These are phyloP conservation scores for Cladosporium austrohemisphaericum DNA, from an alignment of 2,329 filamentous ascomycete genomes.

Conservation along the genomic window DNA sequence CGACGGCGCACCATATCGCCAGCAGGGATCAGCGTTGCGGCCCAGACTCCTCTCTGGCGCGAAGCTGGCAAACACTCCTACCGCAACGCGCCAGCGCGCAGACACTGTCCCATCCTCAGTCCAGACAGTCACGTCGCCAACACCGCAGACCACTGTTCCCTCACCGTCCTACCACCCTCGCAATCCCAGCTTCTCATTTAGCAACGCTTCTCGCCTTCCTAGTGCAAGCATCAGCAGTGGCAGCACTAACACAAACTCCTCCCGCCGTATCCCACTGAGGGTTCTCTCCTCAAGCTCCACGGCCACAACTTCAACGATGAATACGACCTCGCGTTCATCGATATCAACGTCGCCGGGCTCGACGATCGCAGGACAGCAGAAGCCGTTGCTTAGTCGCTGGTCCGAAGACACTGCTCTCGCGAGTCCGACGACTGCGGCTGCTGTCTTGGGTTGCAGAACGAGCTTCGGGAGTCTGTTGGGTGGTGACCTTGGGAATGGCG, in stretches of 20 bases:
- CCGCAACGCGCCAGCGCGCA: background rate
- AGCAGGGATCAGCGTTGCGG: background rate
- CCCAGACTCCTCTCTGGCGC: background rate
- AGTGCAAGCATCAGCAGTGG: conserved; percentile 27
- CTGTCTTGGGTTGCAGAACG: conserved; percentile 21
- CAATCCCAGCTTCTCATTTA: conserved; percentile 25
- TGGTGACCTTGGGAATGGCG: conserved; percentile 16
- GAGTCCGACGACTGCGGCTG: conserved; percentile 23
- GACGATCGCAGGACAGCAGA: background rate
- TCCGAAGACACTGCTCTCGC: conserved; percentile 25
- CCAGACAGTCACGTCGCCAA: background rate
- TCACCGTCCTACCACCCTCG: conserved; percentile 24
- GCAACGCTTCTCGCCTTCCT: background rate
- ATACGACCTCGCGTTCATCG: conserved; percentile 1
- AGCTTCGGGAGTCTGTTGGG: conserved; percentile 26
- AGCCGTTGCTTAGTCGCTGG: conserved; percentile 21
- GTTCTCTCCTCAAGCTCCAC: conserved; percentile 24
- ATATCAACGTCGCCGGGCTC: conserved; percentile 4
- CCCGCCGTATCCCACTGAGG: conserved; percentile 21
- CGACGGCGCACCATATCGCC: background rate
- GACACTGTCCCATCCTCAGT: background rate
- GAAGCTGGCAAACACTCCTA: background rate
- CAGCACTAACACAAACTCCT: conserved; percentile 22
- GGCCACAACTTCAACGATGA: conserved; percentile 4
- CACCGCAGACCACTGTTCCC: conserved; percentile 18